phyloP scores from a whole-genome alignment of 2,329 filamentous ascomycete species.

The Blastomyces percursus region DNA sequence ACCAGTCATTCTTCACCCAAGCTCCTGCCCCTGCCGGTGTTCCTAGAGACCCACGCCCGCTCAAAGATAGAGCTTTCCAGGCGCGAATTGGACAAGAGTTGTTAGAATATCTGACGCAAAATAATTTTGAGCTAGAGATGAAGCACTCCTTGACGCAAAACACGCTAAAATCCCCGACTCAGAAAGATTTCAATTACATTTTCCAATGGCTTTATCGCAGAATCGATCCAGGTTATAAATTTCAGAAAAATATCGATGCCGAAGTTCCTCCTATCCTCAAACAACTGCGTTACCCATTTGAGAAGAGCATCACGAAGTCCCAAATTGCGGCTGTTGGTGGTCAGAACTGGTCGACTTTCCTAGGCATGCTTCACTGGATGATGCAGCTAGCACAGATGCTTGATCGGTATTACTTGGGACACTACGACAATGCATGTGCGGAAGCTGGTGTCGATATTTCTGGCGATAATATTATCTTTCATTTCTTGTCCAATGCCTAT shows the following conservation, averaged over 20 bases:
- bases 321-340: constrained; percentile 90
- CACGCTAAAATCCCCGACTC: constrained; percentile 83
- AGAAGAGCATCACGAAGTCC: constrained; percentile 91
- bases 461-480: constrained; percentile 86
- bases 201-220: constrained; percentile 97
- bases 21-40: constrained; percentile 71
- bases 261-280: constrained; percentile 89
- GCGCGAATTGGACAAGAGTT: constrained; percentile 77
- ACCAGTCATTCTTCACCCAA: constrained; percentile 82
- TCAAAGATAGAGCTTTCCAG: constrained; percentile 72
- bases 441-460: constrained; percentile 80
- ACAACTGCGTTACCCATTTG: constrained; percentile 87
- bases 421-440: constrained; percentile 81
- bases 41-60: constrained; percentile 72
- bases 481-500: constrained; percentile 83
- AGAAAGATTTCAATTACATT: constrained; percentile 96
- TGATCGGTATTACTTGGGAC: constrained; percentile 64
- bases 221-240: constrained; percentile 86
- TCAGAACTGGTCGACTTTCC: constrained; percentile 92
- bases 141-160: constrained; percentile 88
- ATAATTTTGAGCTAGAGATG: constrained; percentile 98
- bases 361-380: constrained; percentile 95
- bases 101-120: constrained; percentile 78
- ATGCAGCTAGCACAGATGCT: constrained; percentile 96
- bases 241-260: constrained; percentile 88